Evolutionary conservation across 345 rosid genomes (phyloP).

Genomic region (Sisymbrium irio): DNA sequence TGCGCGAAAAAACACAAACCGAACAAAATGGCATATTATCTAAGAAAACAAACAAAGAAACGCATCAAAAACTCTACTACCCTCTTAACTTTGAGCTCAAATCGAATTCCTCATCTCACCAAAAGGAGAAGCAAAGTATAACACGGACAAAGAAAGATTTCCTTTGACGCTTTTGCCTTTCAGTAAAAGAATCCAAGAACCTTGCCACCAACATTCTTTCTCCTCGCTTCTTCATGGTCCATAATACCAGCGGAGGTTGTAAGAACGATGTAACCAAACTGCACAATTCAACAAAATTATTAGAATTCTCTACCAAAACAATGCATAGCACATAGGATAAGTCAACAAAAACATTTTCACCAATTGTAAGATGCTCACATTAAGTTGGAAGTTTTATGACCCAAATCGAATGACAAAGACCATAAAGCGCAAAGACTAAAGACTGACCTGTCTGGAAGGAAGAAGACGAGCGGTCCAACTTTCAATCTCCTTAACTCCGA

Average conservation of each 20-base stretch:
- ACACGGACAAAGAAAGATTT: not conserved
- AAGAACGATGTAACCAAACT: constrained; percentile 78
- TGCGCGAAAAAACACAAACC: constrained; percentile 20
- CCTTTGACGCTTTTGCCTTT: not conserved
- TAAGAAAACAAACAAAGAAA: constrained; percentile 17
- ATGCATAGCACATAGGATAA: not conserved
- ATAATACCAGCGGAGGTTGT: constrained; percentile 83
- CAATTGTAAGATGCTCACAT: not conserved
- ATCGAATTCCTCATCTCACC: constrained; percentile 24
- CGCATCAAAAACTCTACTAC: constrained; percentile 24
- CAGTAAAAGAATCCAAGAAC: constrained; percentile 82
- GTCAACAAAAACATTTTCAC: not conserved
- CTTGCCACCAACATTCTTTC: constrained; percentile 86
- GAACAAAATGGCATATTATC: constrained; percentile 23
- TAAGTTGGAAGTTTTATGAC: not conserved
- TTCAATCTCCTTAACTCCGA: constrained; percentile 82
- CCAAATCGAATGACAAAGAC: not conserved
- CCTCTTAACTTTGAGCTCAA: constrained; percentile 19
- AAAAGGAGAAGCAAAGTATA: constrained; percentile 23
- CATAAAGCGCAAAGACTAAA: not conserved
- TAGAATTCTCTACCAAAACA: not conserved
- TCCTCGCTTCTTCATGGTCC: constrained; percentile 89
- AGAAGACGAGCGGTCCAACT: constrained; percentile 87
- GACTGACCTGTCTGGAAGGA: constrained; percentile 81
- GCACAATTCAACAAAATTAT: not conserved